Percentiles rank a stretch among this genome's conserved stretches.
Evolutionary conservation across 495 filamentous ascomycete genomes (phyloP).

Genomic region (Friedmanniomyces endolithicus): DNA sequence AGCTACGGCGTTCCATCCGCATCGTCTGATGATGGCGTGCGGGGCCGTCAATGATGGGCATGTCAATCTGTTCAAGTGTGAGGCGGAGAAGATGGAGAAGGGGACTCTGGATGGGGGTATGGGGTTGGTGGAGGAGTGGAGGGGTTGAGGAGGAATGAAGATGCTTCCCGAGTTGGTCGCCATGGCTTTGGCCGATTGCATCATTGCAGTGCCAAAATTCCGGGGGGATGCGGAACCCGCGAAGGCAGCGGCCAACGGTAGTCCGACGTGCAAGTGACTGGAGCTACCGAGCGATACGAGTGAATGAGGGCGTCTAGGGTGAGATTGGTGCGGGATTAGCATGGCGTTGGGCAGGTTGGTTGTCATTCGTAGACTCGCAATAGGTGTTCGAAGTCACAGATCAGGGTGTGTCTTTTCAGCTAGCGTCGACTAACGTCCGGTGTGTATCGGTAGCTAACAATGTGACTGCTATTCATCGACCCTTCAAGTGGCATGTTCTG

Average conservation of each 20-base stretch:
- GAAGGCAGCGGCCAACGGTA: no score
- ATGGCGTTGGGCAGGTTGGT: neutral
- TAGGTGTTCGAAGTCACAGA: no score
- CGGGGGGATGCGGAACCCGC: no score
- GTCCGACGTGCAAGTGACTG: no score
- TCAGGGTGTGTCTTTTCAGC: no score
- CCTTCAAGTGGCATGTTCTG: no score
- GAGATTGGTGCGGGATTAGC: neutral
- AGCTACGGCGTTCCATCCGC: conserved; percentile 89
- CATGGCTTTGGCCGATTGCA: neutral
- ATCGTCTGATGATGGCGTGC: conserved; percentile 81
- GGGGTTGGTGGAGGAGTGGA: conserved; percentile 13
- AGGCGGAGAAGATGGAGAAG: conserved; percentile 22
- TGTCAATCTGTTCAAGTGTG: conserved; percentile 59
- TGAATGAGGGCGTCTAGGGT: neutral
- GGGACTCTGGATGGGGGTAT: conserved; percentile 1
- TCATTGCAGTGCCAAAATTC: no score
- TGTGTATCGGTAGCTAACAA: no score
- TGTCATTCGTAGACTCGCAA: neutral
- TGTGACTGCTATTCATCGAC: no score
- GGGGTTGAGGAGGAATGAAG: conserved; percentile 1
- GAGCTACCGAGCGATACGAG: neutral
- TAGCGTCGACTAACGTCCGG: no score
- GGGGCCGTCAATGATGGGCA: conserved; percentile 60
- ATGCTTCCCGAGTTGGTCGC: no score